Evolutionary conservation across 495 filamentous ascomycete species (phyloP), one percentile per base, ranked within the genome.

Genomic region (Tuber magnatum): DNA sequence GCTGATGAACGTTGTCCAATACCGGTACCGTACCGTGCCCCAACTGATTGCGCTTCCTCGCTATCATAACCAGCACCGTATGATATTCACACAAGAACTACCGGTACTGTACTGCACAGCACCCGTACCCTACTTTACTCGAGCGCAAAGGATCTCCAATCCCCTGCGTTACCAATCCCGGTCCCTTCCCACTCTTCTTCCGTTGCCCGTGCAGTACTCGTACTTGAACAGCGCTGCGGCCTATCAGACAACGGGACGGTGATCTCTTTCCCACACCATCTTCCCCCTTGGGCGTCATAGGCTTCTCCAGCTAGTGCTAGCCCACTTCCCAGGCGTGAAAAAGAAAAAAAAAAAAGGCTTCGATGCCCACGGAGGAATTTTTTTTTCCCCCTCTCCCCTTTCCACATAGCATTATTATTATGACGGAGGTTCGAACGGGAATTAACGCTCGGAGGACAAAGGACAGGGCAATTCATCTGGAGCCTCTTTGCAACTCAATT

Each of bases 211-310:
- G 16, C 12, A 16, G 39, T 40, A 40, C 39, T 40, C 39, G 39
- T 40, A 40, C 39, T 40, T 40, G 3, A 16, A 44, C 14, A 12
- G 12, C 20, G 5, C 28, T 65, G 32, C 28, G 28, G 28, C 56
- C 56, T 28, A 65, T 65, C 56, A 65, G 56, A 35, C 12, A 61
- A 61, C n/a, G n/a, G 51, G n/a, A n/a, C 3, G 24, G 24, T 32
- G 51, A 32, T 28, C 51, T 61, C n/a, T 61, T 61, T 61, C n/a
- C 51, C n/a, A 65, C 56, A 35, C 70, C 72, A 68, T 40, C 56
- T 72, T 72, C 74, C 68, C 43, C 69, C 72, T 72, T 78, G 14
- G 44, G 46, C 65, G 39, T 71, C 46, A 68, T 41, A 44, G 42
- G 41, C 14, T 72, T 75, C 74, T 72, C 35, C 71, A 28, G 56